Conservation (phyloP, 2,329 filamentous ascomycete species). For the Hirsutella rhossiliensis region DNA sequence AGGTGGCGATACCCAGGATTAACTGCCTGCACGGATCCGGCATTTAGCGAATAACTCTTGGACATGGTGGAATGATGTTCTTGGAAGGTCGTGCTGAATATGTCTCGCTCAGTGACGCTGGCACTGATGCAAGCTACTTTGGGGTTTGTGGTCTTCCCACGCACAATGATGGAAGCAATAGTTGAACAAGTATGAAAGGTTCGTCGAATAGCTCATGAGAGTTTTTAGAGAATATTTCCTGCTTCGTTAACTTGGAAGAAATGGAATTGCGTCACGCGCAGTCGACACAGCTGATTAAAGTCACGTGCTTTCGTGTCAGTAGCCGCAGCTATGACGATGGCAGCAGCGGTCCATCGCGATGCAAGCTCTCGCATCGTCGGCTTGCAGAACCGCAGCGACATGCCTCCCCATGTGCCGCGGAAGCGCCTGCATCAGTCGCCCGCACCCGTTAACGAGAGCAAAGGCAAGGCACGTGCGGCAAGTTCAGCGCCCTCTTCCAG, state of each 20-base stretch:
- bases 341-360: neutral
- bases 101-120: too few species aligned
- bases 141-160: too few species aligned
- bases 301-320: constrained; percentile 18
- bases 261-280: too few species aligned
- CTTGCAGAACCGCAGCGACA: constrained; percentile 17
- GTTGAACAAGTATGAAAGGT: too few species aligned
- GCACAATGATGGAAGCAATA: too few species aligned
- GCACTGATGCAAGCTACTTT: too few species aligned
- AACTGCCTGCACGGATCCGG: neutral
- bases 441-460: neutral
- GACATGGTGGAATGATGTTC: too few species aligned
- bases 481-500: constrained; percentile 7
- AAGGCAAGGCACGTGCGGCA: constrained; percentile 7
- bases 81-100: too few species aligned
- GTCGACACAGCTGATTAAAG: neutral
- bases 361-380: neutral
- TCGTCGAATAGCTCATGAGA: too few species aligned
- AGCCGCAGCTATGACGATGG: neutral
- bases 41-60: neutral
- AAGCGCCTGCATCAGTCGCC: constrained; percentile 48
- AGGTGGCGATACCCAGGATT: neutral
- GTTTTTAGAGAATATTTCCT: too few species aligned
- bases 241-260: neutral
- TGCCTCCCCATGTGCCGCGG: constrained; percentile 57